phyloP scores from a whole-genome alignment of 208 protist genomes.

The Lotmaria passim region DNA sequence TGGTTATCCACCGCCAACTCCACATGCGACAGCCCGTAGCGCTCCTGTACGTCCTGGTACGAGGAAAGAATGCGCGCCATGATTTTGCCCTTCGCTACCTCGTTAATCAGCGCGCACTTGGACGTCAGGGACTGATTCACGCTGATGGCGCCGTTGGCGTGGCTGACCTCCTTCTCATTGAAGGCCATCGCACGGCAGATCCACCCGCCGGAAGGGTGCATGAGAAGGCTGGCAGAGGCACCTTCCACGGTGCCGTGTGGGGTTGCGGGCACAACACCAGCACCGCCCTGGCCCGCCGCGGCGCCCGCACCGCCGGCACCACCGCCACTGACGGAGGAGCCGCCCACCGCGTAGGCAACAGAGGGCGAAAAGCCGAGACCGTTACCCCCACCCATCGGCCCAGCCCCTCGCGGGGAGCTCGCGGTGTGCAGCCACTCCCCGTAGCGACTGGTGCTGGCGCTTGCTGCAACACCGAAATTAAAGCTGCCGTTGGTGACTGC shows the following conservation, averaged over 20 bases:
- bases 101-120: conserved; percentile 72
- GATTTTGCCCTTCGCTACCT: conserved; percentile 72
- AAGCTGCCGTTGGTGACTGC: conserved; percentile 12
- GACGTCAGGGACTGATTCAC: conserved; percentile 71
- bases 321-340: neutral
- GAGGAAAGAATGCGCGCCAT: conserved; percentile 58
- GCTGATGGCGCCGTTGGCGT: conserved; percentile 83
- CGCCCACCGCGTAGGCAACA: neutral
- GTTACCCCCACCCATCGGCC: neutral
- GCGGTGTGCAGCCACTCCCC: conserved; percentile 5
- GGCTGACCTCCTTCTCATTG: conserved; percentile 62
- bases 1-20: conserved; percentile 80
- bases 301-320: neutral
- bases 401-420: neutral
- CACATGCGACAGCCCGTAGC: conserved; percentile 84
- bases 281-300: no score
- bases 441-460: neutral
- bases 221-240: conserved; percentile 5
- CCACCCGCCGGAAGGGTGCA: conserved; percentile 70
- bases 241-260: neutral
- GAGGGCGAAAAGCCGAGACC: neutral
- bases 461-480: neutral
- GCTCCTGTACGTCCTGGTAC: conserved; percentile 64
- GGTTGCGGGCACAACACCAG: neutral
- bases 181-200: conserved; percentile 84